A percentile compares a stretch with the other conserved stretches of the same genome.
These are phyloP conservation scores for Breviolum minutum DNA, from an alignment of 73 alveolate species.

Conservation along the genomic window DNA sequence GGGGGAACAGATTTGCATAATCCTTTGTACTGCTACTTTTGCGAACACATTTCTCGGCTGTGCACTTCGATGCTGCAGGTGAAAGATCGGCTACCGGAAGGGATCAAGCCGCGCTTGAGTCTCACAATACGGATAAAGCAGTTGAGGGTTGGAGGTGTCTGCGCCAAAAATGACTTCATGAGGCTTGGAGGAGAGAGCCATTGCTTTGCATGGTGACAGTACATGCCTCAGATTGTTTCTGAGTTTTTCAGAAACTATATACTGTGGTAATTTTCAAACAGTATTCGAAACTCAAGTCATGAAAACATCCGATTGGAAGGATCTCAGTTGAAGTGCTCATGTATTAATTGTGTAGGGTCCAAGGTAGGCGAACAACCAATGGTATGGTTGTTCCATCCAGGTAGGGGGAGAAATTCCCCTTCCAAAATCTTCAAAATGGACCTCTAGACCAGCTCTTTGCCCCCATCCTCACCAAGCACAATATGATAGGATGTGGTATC, in stretches of 20 bases:
- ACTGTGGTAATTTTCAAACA: background rate
- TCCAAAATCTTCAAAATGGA: too few species aligned
- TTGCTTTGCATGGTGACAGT: constrained; percentile 34
- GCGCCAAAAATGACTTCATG: background rate
- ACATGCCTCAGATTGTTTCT: background rate
- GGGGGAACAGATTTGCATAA: too few species aligned
- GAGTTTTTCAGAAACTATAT: background rate
- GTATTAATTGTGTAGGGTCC: too few species aligned
- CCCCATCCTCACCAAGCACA: too few species aligned
- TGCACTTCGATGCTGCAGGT: background rate
- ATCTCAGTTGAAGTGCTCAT: background rate
- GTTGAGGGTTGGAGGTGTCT: background rate
- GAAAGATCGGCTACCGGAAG: constrained; percentile 42
- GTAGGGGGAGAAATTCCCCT: too few species aligned
- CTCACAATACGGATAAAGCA: background rate
- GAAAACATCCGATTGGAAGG: background rate
- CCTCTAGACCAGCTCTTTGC: too few species aligned
- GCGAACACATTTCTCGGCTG: too few species aligned
- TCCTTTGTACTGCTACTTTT: too few species aligned
- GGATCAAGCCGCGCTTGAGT: background rate
- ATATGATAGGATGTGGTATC: too few species aligned
- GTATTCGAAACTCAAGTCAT: background rate
- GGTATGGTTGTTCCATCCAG: too few species aligned
- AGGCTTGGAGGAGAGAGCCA: constrained; percentile 21
- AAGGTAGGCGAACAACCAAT: too few species aligned